These are phyloP conservation scores for Penicillium simplicissimum DNA, from an alignment of 495 filamentous ascomycete species.

Conservation along the genomic window DNA sequence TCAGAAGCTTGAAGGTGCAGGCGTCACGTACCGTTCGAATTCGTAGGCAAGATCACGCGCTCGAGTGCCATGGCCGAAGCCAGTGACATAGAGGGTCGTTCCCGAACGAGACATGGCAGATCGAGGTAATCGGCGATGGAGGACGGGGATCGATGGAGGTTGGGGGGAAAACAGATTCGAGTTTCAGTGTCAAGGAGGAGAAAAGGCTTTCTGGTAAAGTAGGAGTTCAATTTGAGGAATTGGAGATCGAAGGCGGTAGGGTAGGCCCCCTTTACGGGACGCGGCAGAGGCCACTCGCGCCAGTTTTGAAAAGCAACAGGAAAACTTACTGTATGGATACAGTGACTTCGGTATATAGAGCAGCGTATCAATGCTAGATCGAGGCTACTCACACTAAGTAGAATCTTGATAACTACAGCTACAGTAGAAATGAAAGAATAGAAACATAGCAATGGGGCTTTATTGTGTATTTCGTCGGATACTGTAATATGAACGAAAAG, in stretches of 20 bases:
- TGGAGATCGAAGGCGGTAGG: slow-evolving; percentile 10
- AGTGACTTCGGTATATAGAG: neutral
- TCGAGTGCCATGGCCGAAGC: slow-evolving; percentile 98
- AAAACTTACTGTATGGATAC: neutral
- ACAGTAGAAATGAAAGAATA: too few relatives aligned
- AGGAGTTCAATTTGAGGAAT: slow-evolving; percentile 1
- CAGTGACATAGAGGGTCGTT: slow-evolving; percentile 94
- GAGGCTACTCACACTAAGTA: neutral
- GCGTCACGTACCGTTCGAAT: slow-evolving; percentile 97
- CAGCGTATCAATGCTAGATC: neutral
- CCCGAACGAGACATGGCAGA: slow-evolving; percentile 82
- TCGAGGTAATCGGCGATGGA: neutral
- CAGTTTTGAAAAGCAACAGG: slow-evolving; percentile 12
- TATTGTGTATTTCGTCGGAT: too few relatives aligned
- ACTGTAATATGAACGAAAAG: too few relatives aligned
- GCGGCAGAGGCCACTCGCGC: slow-evolving; percentile 14
- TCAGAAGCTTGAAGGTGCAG: slow-evolving; percentile 42
- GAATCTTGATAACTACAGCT: neutral
- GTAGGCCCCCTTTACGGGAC: slow-evolving; percentile 12
- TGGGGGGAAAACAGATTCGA: neutral
- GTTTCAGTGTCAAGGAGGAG: neutral
- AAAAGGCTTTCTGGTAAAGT: neutral
- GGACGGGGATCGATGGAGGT: neutral
- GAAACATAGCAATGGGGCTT: too few relatives aligned
- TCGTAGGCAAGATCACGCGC: slow-evolving; percentile 99